Base-by-base conservation (phyloP, 257 asterid species). In the Penstemon eatonii region DNA sequence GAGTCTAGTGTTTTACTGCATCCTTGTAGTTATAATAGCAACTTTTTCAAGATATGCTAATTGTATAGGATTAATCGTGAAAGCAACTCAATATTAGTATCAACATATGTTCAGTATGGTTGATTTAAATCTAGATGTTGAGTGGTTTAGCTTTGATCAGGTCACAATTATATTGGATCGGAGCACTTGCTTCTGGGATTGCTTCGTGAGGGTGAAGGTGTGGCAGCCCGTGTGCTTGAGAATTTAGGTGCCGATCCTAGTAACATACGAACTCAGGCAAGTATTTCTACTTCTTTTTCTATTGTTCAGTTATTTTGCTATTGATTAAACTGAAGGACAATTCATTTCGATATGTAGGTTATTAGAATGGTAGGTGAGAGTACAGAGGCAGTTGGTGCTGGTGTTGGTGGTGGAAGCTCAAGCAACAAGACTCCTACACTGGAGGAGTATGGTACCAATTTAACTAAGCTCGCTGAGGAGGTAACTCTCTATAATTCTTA, bases 201-300 rank as follows among this genome's bases (percentile, higher is more conserved):
- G 84, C 95, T 90, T 69, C 94, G 97, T 11, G 98, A 90, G 81
- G 98, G 97, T 70, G 98, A 92, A 84, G 98, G 98, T 46, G 98
- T 92, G 67, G 98, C 97, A 56, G 97, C 97, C 44, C 97, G 97
- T 54, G 97, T 88, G 57, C 97, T 92, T 60, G 98, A 92, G 82
- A 92, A 85, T 73, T 85, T 90, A 71, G 97, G 98, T 59, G 98
- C 98, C 43, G 98, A 92, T 68, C 91, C 96, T 43, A 85, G 89
- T 71, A 92, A 92, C 77, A 92, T 92, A 67, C 87, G 96, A 72
- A 85, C 98, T 52, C 95, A 90, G 96, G 98, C 72, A 71, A 82
- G 77, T 65, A 41, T 36, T 57, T 56, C 43, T 52, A 5, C 45
- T 44, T 56, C 61, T 43, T 43, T 64, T 42, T 71, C 60, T 67